Evolutionary conservation across 1,139 yeast genomes (phyloP).

Genomic region (Yamadazyma buinensis): DNA sequence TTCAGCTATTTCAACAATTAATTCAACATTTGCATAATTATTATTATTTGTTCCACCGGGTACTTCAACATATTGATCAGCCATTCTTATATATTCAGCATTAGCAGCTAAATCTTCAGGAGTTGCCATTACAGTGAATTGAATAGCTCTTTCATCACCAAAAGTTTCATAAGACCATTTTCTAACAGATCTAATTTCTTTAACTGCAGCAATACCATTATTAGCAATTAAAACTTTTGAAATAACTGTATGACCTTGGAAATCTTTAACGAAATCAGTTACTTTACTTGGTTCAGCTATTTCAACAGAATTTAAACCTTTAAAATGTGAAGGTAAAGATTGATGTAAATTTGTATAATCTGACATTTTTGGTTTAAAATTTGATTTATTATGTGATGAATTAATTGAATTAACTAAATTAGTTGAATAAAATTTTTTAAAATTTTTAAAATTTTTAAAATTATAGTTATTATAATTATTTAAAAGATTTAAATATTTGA

Average conservation of each 20-base stretch:
- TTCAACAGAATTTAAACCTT: conserved; percentile 73
- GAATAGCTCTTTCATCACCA: conserved; percentile 90
- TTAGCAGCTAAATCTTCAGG: conserved; percentile 97
- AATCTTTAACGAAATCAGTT: conserved; percentile 77
- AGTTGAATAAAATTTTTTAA: neutral
- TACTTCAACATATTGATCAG: conserved; percentile 96
- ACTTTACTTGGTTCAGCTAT: conserved; percentile 71
- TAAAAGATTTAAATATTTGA: neutral
- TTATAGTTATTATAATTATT: no score
- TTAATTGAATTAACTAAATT: neutral
- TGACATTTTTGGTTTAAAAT: neutral
- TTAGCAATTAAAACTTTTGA: conserved; percentile 87
- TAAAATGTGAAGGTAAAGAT: conserved; percentile 64
- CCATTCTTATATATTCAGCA: conserved; percentile 98
- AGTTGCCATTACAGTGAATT: conserved; percentile 97
- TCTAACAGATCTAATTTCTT: conserved; percentile 93
- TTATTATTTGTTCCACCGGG: conserved; percentile 99
- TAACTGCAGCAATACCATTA: conserved; percentile 98
- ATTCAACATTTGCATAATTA: conserved; percentile 95
- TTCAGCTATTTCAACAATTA: conserved; percentile 95
- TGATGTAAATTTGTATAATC: conserved; percentile 32
- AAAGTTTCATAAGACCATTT: conserved; percentile 99
- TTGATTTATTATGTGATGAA: no score
- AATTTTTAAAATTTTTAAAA: no score
- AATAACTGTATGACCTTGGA: conserved; percentile 95